A percentile compares a stretch with the other conserved stretches of the same genome.
Conservation (phyloP, 164 flowering plant species). For the Brasenia schreberi region DNA sequence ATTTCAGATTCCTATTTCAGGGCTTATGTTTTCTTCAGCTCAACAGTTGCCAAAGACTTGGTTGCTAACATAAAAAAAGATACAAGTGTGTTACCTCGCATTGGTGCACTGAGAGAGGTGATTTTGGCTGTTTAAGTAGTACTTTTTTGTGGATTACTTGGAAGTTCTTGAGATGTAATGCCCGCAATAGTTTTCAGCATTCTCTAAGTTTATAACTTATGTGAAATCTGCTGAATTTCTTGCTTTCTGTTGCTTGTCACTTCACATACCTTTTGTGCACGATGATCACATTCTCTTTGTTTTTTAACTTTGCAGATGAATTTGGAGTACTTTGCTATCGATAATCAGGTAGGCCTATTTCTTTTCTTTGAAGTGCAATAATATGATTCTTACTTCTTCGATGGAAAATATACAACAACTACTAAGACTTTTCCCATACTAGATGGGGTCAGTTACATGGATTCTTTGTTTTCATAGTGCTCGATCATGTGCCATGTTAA, state of each 20-base stretch:
- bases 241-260: too few species aligned
- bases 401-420: too few species aligned
- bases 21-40: constrained; percentile 93
- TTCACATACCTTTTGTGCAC: not conserved
- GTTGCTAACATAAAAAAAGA: constrained; percentile 68
- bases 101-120: constrained; percentile 92
- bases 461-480: too few species aligned
- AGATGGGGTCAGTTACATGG: too few species aligned
- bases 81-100: constrained; percentile 74
- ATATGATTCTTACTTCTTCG: not conserved
- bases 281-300: not conserved
- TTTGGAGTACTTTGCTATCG: constrained; percentile 90
- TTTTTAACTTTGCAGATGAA: constrained; percentile 67
- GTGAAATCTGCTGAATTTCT: not conserved
- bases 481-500: too few species aligned
- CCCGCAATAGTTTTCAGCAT: too few species aligned
- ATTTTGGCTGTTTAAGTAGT: not conserved
- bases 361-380: not conserved
- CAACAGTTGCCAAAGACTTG: constrained; percentile 71
- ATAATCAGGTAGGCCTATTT: constrained; percentile 68
- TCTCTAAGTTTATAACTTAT: too few species aligned
- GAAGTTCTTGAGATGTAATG: too few species aligned
- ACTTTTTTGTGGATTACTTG: too few species aligned
- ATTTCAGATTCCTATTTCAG: constrained; percentile 24
- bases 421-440: too few species aligned